phyloP scores from a whole-genome alignment of 768 basidiomycete species.

The Thelephora aurantiotincta region DNA sequence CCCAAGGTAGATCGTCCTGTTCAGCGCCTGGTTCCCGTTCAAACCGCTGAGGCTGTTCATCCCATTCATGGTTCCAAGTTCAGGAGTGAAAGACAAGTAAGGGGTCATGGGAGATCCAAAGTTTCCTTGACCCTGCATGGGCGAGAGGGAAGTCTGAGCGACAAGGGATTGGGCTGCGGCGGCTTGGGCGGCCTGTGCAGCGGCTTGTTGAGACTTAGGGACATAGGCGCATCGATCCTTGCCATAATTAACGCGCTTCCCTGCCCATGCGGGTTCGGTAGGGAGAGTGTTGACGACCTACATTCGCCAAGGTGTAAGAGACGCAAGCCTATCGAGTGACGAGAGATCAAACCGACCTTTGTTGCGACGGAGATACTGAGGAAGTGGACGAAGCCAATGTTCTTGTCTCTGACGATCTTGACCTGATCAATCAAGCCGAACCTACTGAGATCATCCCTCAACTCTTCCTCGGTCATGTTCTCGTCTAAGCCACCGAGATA shows the following conservation, averaged over 20 bases:
- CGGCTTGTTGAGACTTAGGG: slow-evolving; percentile 87
- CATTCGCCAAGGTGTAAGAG: slow-evolving; percentile 1
- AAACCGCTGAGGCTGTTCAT: slow-evolving; percentile 12
- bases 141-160: slow-evolving; percentile 28
- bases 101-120: slow-evolving; percentile 16
- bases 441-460: slow-evolving; percentile 81
- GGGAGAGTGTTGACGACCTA: slow-evolving; percentile 91
- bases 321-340: background rate
- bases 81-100: slow-evolving; percentile 25
- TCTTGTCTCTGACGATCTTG: slow-evolving; percentile 98
- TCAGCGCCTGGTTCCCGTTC: slow-evolving; percentile 43
- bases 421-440: slow-evolving; percentile 98
- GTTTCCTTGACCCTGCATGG: slow-evolving; percentile 13
- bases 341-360: slow-evolving; percentile 44
- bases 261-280: slow-evolving; percentile 85
- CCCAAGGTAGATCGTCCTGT: slow-evolving; percentile 89
- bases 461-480: slow-evolving; percentile 76
- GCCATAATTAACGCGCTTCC: slow-evolving; percentile 94
- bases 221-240: slow-evolving; percentile 98
- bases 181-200: slow-evolving; percentile 74
- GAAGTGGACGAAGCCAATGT: slow-evolving; percentile 98
- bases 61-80: slow-evolving; percentile 35
- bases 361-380: slow-evolving; percentile 88
- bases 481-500: slow-evolving; percentile 93
- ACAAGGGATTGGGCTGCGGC: slow-evolving; percentile 70